Percentiles rank a stretch among this genome's conserved stretches.
phyloP scores from a whole-genome alignment of 2,329 filamentous ascomycete species.

The Curvularia sp. region DNA sequence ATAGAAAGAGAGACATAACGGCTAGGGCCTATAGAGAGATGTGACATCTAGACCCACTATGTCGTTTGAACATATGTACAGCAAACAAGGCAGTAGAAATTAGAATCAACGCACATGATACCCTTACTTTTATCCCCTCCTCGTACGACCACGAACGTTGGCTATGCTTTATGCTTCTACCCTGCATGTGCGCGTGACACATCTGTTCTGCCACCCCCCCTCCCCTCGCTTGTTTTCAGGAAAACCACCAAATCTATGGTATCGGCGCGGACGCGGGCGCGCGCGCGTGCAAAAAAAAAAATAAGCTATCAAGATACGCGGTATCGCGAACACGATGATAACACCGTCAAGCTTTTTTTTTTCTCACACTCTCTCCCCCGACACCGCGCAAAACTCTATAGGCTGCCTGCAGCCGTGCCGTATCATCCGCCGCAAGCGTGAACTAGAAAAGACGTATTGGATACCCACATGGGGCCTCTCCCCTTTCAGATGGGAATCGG shows the following conservation, averaged over 20 bases:
- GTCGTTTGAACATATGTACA: background rate
- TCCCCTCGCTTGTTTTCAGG: background rate
- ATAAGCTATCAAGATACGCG: background rate
- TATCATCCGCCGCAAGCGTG: slow-evolving; percentile 2
- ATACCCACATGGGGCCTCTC: slow-evolving; percentile 15
- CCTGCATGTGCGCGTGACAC: background rate
- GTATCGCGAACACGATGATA: background rate
- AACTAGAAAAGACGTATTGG: slow-evolving; percentile 5
- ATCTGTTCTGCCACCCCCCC: background rate
- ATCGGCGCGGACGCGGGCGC: too few relatives aligned
- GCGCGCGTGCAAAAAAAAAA: too few relatives aligned
- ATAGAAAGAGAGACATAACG: background rate
- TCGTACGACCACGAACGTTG: background rate
- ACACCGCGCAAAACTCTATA: slow-evolving; percentile 2
- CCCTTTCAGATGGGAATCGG: too few relatives aligned
- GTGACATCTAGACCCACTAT: background rate
- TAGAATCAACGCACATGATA: slow-evolving; percentile 7
- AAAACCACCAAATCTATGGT: background rate
- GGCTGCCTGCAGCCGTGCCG: slow-evolving; percentile 8
- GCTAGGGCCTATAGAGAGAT: slow-evolving; percentile 5
- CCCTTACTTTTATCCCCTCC: background rate
- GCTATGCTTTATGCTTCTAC: background rate
- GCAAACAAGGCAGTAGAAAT: background rate
- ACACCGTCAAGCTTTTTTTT: slow-evolving; percentile 1
- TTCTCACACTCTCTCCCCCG: too few relatives aligned